Conservation (phyloP, 192 early-diverging fungal species). For the Coemansia sp. region DNA sequence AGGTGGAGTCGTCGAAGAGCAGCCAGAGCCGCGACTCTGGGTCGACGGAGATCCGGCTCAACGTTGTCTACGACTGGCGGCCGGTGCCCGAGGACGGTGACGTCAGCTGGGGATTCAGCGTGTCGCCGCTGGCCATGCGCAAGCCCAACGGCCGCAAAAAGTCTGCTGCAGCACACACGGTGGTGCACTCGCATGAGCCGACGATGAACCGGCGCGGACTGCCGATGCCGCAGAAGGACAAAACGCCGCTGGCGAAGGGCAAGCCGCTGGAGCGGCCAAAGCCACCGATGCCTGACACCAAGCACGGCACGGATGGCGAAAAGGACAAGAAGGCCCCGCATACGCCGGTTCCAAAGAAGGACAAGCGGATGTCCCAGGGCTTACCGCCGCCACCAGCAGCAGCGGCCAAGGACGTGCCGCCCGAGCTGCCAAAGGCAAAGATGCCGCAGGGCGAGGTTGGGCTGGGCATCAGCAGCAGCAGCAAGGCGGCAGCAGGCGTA, state of each 20-base stretch:
- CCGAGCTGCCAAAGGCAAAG: constrained; percentile 19
- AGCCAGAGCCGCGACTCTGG: constrained; percentile 27
- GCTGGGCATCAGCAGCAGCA: not conserved
- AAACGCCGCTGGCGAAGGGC: not conserved
- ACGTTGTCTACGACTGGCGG: constrained; percentile 38
- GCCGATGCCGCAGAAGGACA: constrained; percentile 20
- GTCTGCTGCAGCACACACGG: constrained; percentile 21
- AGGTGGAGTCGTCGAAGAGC: constrained; percentile 9
- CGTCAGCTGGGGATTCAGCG: constrained; percentile 40
- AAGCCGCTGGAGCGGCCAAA: not conserved
- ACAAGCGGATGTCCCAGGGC: not conserved
- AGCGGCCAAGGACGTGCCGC: not conserved
- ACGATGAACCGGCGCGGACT: constrained; percentile 46
- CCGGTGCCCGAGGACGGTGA: constrained; percentile 25
- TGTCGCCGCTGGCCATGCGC: constrained; percentile 40
- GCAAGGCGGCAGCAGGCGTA: constrained; percentile 6
- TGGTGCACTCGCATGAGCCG: constrained; percentile 43
- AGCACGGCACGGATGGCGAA: not conserved
- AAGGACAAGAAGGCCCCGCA: no score
- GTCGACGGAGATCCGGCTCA: constrained; percentile 24
- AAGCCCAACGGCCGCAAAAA: constrained; percentile 35
- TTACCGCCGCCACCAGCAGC: not conserved
- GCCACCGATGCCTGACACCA: constrained; percentile 15
- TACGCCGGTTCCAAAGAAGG: not conserved
- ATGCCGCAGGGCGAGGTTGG: constrained; percentile 37